Base-by-base conservation (phyloP, 2,329 filamentous ascomycete species). In the Neofusicoccum sp. region DNA sequence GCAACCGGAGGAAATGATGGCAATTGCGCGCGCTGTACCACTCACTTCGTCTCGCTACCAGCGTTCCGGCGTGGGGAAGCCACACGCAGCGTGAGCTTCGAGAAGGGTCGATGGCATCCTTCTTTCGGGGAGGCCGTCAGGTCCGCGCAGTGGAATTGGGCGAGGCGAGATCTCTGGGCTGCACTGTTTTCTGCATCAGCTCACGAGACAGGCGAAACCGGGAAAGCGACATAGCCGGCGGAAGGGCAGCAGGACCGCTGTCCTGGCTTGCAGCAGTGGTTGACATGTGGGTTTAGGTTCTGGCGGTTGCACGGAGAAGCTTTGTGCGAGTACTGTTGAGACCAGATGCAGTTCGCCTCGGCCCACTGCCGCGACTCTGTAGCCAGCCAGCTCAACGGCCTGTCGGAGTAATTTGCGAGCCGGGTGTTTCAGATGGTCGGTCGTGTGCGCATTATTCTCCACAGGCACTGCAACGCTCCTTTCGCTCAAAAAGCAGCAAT, bases 151-250 rank as follows among this genome's bases (percentile, higher is more conserved):
- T 63, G 61, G 61, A 63, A 63, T 63, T 12, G 52, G 37, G 12
- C 28, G 36, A 37, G 28, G 44, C 37, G n/a, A 63, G 47, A 41
- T 56, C 50, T 22, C 54, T 63, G 50, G 43, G n/a, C 28, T 16
- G 52, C 61, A 36, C 34, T 63, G 61, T 47, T 56, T 62, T 48
- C 61, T 63, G 61, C 61, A 63, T 43, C 61, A 49, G 50, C 61
- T 63, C 61, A 63, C 50, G 52, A 63, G 61, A 63, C 61, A 37
- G 49, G 31, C 43, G 44, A 63, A 63, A 63, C 61, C 61, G 39
- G 61, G 61, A 56, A 49, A 49, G 52, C 43, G 28, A 39, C 50
- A 56, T 58, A 34, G 50, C 61, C 61, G 52, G 52, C 44, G 43
- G 50, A 28, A 56, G 36, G 60, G 49, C n/a, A 6, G 41, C 37